Base-by-base conservation (phyloP, 2,329 filamentous ascomycete species). In the Beauveria medogensis region DNA sequence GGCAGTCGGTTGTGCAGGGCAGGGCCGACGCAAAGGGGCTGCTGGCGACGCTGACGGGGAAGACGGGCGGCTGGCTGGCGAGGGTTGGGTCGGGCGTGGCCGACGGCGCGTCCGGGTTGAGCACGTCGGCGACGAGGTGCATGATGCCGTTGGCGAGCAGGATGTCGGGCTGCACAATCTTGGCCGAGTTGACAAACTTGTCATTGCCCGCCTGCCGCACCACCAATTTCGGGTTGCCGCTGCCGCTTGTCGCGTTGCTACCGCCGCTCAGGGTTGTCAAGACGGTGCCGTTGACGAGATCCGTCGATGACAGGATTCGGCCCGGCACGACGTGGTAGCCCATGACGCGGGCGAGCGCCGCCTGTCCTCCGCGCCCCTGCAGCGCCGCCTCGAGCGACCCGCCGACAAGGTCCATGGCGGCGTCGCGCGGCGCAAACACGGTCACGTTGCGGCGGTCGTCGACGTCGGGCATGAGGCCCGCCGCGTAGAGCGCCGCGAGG, bases 241-340 rank as follows among this genome's bases (percentile, higher is more conserved):
- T 69, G 22, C 41, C 41, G 41, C 22, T 26, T 16, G 47, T 50
- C 14, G 16, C 26, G 47, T 50, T 50, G 14, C 47, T 2, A 18
- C 24, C 47, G 40, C 61, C 61, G 24, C 64, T 64, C 1, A 82
- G 70, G 0, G 78, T 79, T 1, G 59, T n/a, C 16, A 74, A 65
- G 4, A 61, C 61, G 8, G 68, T 60, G 51, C 66, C 64, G 62
- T 71, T 59, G 74, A 74, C 64, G 20, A 79, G 70, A 43, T 67
- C 62, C 1, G 74, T 72, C 20, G 80, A 82, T 68, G 85, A 85
- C 2, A 79, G 71, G 2, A 86, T 77, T 7, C 74, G 74, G 57
- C 75, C 78, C n/a, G 79, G 77, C 50, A 90, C 72, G 56, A 89
- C 78, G 69, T 91, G 87, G 72, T 90, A 90, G 28, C 77, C 73